Conservation (phyloP, 805 yeast species). For the Yueomyces sp. region DNA sequence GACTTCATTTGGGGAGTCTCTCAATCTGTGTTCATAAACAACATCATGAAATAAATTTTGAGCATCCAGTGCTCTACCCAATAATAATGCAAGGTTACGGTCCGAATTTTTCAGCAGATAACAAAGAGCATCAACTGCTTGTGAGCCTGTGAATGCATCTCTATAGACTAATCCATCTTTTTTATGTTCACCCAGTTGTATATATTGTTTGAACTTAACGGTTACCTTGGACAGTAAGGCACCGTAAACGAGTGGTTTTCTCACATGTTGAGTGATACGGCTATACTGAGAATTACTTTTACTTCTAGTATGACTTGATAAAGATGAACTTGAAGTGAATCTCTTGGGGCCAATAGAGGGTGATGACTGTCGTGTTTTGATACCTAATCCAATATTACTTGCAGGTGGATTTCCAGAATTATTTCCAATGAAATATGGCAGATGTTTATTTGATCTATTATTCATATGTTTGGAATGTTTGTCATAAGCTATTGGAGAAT, state of each 20-base stretch:
- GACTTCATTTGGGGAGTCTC: constrained; percentile 80
- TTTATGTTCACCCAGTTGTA: constrained; percentile 61
- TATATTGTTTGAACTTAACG: constrained; percentile 51
- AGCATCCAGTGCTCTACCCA: constrained; percentile 89
- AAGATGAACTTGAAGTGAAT: constrained; percentile 22
- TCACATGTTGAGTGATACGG: constrained; percentile 8
- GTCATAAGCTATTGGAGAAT: constrained; percentile 2
- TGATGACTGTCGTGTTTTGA: constrained; percentile 35
- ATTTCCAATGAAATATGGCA: background rate
- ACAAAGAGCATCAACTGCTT: constrained; percentile 86
- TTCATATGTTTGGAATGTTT: background rate
- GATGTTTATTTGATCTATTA: background rate
- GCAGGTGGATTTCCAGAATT: constrained; percentile 1
- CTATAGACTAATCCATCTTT: constrained; percentile 87
- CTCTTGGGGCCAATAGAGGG: constrained; percentile 26
- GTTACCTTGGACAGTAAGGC: constrained; percentile 84
- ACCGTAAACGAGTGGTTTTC: constrained; percentile 69
- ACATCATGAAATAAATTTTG: constrained; percentile 93
- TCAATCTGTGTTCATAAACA: constrained; percentile 80
- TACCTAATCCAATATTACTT: constrained; percentile 22
- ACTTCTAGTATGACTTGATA: background rate
- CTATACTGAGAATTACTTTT: background rate
- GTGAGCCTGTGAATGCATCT: constrained; percentile 86
- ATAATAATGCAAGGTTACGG: constrained; percentile 71
- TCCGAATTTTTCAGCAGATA: constrained; percentile 80